Evolutionary conservation across 140 eudicot genomes (phyloP).

Genomic region (Flaveria floridana): DNA sequence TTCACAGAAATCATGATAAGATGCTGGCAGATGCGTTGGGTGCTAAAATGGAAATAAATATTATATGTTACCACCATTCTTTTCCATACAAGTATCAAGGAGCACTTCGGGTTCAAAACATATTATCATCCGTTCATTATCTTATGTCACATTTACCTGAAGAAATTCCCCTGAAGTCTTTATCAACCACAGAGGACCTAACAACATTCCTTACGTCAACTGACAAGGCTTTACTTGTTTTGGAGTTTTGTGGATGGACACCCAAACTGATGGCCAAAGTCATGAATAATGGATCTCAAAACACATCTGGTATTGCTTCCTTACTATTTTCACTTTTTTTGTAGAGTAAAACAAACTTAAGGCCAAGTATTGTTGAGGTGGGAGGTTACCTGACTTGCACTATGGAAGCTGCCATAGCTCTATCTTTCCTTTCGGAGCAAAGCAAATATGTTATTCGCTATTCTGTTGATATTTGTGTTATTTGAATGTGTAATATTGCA

Average conservation of each 20-base stretch:
- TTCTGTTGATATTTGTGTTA: slow-evolving; percentile 22
- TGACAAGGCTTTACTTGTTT: slow-evolving; percentile 74
- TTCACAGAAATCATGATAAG: slow-evolving; percentile 55
- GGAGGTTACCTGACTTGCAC: not conserved
- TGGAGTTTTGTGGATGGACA: slow-evolving; percentile 94
- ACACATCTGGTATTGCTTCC: slow-evolving; percentile 46
- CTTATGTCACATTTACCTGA: slow-evolving; percentile 62
- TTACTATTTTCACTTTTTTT: slow-evolving; percentile 16
- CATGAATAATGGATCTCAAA: slow-evolving; percentile 43
- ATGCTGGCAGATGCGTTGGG: slow-evolving; percentile 76
- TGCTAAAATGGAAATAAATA: slow-evolving; percentile 62
- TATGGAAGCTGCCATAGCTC: not conserved
- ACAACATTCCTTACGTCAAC: slow-evolving; percentile 63
- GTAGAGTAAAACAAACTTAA: not conserved
- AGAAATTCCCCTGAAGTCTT: slow-evolving; percentile 59
- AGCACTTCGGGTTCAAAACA: slow-evolving; percentile 60
- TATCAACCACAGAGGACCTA: slow-evolving; percentile 52
- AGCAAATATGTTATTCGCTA: slow-evolving; percentile 5
- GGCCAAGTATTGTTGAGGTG: slow-evolving; percentile 17
- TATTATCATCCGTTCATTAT: slow-evolving; percentile 66
- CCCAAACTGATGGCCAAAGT: slow-evolving; percentile 49
- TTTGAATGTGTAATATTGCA: slow-evolving; percentile 23
- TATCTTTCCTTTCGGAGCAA: not conserved
- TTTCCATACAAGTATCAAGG: slow-evolving; percentile 71
- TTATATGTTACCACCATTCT: slow-evolving; percentile 62